phyloP scores from a whole-genome alignment of 257 asterid genomes.

The Solanum microdontum region DNA sequence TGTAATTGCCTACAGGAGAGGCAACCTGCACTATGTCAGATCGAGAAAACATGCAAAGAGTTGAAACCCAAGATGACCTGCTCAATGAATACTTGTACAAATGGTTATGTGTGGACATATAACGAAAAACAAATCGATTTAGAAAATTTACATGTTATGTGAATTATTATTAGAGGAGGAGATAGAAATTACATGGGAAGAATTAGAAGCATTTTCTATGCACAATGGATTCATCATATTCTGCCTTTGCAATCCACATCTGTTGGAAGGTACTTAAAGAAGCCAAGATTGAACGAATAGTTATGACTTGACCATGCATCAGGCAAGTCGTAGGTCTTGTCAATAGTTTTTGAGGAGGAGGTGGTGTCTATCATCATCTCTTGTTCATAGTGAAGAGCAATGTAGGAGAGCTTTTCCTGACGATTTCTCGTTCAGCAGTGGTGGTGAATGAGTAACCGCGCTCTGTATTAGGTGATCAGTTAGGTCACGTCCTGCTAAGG shows the following conservation, averaged over 20 bases:
- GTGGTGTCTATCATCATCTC: neutral
- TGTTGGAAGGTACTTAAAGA: conserved; percentile 4
- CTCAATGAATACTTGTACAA: neutral
- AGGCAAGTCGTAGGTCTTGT: conserved; percentile 2
- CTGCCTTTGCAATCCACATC: conserved; percentile 27
- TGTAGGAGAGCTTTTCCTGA: conserved; percentile 6
- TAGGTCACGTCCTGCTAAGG: conserved; percentile 5
- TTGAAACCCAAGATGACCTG: too few relatives aligned
- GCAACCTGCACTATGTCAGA: neutral
- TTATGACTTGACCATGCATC: conserved; percentile 1
- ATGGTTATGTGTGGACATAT: neutral
- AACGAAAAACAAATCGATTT: neutral
- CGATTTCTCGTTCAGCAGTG: neutral
- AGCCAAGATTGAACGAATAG: conserved; percentile 8
- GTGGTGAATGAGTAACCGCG: conserved; percentile 4
- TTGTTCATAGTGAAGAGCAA: conserved; percentile 4
- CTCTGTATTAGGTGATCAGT: conserved; percentile 2
- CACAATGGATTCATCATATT: conserved; percentile 21
- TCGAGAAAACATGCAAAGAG: neutral
- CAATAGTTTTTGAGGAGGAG: neutral
- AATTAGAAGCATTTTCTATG: conserved; percentile 25
- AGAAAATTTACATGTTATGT: neutral
- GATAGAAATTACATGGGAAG: neutral
- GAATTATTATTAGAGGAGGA: neutral
- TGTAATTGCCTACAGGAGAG: neutral